Evolutionary conservation across 78 protist genomes (phyloP), one percentile per base, ranked within the genome.

Genomic region (Dictyostelium brefeldianum): DNA sequence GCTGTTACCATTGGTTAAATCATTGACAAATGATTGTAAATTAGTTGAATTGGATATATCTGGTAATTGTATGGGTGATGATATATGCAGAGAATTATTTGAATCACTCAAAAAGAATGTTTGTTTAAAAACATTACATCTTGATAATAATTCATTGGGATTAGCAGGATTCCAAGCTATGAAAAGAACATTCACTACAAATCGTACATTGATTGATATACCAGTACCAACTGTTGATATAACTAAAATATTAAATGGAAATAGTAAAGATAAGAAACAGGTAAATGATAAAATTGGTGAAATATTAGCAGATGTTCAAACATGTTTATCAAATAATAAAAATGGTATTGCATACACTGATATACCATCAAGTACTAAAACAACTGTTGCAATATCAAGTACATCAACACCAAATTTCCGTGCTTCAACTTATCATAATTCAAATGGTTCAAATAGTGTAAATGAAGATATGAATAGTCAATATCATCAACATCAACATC

Each of bases 201-300:
- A 87, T 36, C 80, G 93, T 54, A 65, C 93, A 14, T 65, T 87
- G 4, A 20, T 78, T 43, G 93, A 87, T 62, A 77, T 87, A 29
- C 93, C 93, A n/a, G 93, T 87, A 11, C 93, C 93, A 74, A 87
- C 93, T 31, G 64, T 65, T 64, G 93, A 87, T 50, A 77, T 87
- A 25, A 62, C 84, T 17, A 87, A 50, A 48, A 56, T 77, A 15
- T 70, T 87, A 0, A 54, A 77, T 31, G 4, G 25, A 14, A 47
- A 81, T 36, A n/a, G 46, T 50, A 87, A 87, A 36, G 93, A 87
- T 73, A 87, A 78, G 36, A 87, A 87, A 80, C 31, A 15, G 6
- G 65, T 62, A 51, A 87, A 87, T 29, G 93, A 87, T 46, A 74
- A 65, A 31, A 87, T 87, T 46, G 83, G 74, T 41, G 83, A 74